Evolutionary conservation across 1,284 basidiomycete genomes (phyloP).

Genomic region (Puccinia coronata): DNA sequence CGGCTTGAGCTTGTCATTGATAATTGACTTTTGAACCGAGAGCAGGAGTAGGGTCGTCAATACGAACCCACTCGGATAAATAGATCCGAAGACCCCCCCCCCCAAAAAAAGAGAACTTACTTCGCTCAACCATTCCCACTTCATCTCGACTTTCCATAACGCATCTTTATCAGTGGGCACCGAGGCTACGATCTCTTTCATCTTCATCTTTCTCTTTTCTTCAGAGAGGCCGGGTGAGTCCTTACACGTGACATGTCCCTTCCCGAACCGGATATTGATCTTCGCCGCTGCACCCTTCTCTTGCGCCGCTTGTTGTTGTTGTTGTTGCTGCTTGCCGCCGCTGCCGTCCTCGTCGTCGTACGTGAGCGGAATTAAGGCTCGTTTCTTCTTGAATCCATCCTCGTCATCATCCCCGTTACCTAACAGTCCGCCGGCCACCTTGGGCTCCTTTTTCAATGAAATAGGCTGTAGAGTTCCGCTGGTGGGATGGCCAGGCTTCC

Average conservation of each 20-base stretch:
- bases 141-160: slow-evolving; percentile 53
- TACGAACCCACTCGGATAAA: not conserved
- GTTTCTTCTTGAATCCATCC: slow-evolving; percentile 53
- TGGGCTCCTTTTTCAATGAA: slow-evolving; percentile 50
- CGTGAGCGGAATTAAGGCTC: slow-evolving; percentile 56
- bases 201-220: slow-evolving; percentile 52
- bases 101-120: slow-evolving; percentile 50
- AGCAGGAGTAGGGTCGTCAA: not conserved
- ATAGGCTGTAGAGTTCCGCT: slow-evolving; percentile 49
- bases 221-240: slow-evolving; percentile 44
- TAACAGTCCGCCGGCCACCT: slow-evolving; percentile 44
- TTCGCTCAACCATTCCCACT: slow-evolving; percentile 55
- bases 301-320: slow-evolving; percentile 34
- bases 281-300: slow-evolving; percentile 20
- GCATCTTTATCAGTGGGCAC: slow-evolving; percentile 54
- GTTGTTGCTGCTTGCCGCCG: no score
- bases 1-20: slow-evolving; percentile 54
- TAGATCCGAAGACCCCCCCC: no score
- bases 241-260: slow-evolving; percentile 15
- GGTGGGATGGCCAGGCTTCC: slow-evolving; percentile 10
- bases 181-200: slow-evolving; percentile 53
- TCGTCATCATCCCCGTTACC: slow-evolving; percentile 57
- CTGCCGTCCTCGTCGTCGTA: slow-evolving; percentile 58
- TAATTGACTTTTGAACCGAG: slow-evolving; percentile 51
- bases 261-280: slow-evolving; percentile 45